Evolutionary conservation across 116 monocot species (phyloP), one percentile per base, ranked within the genome.

Genomic region (Cymodocea nodosa): DNA sequence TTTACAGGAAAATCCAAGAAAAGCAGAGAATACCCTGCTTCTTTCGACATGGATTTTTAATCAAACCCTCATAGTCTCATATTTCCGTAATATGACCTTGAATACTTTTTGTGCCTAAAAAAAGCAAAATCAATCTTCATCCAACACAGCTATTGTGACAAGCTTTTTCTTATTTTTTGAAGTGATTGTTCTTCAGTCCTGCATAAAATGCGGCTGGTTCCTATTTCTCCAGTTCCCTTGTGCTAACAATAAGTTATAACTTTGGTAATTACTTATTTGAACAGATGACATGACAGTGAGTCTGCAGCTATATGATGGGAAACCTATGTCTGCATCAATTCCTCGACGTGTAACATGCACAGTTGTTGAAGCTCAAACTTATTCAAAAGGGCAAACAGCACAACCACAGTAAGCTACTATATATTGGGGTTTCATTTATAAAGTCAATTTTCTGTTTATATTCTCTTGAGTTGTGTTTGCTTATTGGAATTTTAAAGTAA

Each of bases 281-380:
- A 73, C 82, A 94, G 94, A 94, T 64, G 78, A 85, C 57, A 79
- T 94, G 80, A 68, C 62, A 19, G 81, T 90, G 49, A 77, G 22
- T 30, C 68, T 94, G 63, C 94, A 94, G 24, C 82, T 76, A 40
- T 90, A 75, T 71, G 94, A 94, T 76, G 90, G 77, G 71, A 87
- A 84, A 59, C 81, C 82, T 20, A 85, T 87, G 87, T 94, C 94
- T 77, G 90, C 86, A 50, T 80, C 94, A 49, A 81, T 94, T 73
- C 94, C 94, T 54, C 71, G 67, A 23, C 80, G 90, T 23, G 84
- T 94, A 34, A 87, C 84, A 72, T 94, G 90, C 59, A 94, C 72
- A 20, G 94, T 94, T 72, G 85, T 80, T 75, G 83, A 94, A 79
- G 90, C 90, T 52, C 94, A 80, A 57, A 68, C 89, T 59, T 66